Evolutionary conservation across 345 rosid species (phyloP).

Genomic region (Populus euphratica): DNA sequence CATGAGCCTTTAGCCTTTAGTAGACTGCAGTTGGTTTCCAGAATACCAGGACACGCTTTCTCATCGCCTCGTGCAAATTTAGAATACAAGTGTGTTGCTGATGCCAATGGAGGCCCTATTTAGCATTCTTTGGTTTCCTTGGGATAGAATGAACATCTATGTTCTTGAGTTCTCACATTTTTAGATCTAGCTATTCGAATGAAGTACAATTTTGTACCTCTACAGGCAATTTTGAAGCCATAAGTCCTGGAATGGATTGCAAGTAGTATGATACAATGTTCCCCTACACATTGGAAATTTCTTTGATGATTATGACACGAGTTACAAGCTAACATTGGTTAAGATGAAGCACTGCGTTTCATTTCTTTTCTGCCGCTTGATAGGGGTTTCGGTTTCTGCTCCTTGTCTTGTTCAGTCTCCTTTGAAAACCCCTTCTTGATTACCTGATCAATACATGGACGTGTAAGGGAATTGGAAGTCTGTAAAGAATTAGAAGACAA

Average conservation of each 20-base stretch:
- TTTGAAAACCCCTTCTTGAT: conserved; percentile 34
- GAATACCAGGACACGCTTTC: too few relatives aligned
- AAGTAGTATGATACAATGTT: background rate
- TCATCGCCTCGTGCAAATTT: background rate
- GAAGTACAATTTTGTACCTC: background rate
- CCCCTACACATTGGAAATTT: background rate
- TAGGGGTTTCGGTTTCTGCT: conserved; percentile 28
- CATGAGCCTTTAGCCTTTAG: background rate
- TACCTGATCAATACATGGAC: conserved; percentile 25
- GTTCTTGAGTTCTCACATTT: background rate
- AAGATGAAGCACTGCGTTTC: conserved; percentile 17
- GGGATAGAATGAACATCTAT: background rate
- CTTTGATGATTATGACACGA: background rate
- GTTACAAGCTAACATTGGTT: background rate
- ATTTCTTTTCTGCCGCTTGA: conserved; percentile 27
- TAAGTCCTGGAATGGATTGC: background rate
- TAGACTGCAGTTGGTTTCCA: background rate
- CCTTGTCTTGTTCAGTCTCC: conserved; percentile 31
- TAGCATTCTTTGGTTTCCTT: background rate
- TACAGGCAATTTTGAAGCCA: background rate
- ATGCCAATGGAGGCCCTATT: background rate
- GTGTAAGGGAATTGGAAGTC: too few relatives aligned
- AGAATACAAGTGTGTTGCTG: background rate
- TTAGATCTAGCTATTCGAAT: too few relatives aligned
- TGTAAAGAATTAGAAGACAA: background rate